Base-by-base conservation (phyloP, 768 basidiomycete species). In the Tubosaeta sp. region DNA sequence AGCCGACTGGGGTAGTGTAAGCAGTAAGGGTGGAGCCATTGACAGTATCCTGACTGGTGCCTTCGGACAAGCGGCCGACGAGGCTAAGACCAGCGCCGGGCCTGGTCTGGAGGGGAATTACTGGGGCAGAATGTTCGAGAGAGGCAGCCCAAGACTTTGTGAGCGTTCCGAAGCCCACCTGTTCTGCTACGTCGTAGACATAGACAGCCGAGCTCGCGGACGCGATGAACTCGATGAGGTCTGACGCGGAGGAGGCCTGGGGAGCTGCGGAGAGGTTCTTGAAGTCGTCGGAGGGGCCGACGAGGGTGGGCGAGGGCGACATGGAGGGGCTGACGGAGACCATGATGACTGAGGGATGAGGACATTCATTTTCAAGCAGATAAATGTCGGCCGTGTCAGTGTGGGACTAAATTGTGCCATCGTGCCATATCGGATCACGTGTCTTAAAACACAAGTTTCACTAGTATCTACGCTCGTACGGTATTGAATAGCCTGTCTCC, bases 401-500 rank as follows among this genome's bases (percentile, higher is more conserved):
- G 62, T 67, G 60, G 55, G 65, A 67, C 29, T 27, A 57, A 66
- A 71, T 68, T 56, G 65, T 64, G 64, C 64, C 32, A 63, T 59
- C 66, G 48, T 63, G 67, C 58, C 56, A 62, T 68, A 57, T 35
- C 41, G 41, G 56, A 47, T 69, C 67, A 69, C 65, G 67, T 71
- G 69, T 19, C 43, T 42, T 22, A 16, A 8, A 29, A 44, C 13
- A 25, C 42, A 5, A 14, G 35, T 17, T 37, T 16, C 38, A 33
- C 16, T 16, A 16, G 2, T 16, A 35, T 5, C 45, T 65, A 14
- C 6, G 3, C 56, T 22, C 72, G 73, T n/a, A 82, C 61, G 0
- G 91, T 91, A 63, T 87, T 86, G 74, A 88, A 92, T 53, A 92
- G 67, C 10, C 92, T 85, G 61, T 95, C 92, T 2, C 92, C 92